Evolutionary conservation across 768 basidiomycete genomes (phyloP).

Genomic region (Antrodiella citrinella): DNA sequence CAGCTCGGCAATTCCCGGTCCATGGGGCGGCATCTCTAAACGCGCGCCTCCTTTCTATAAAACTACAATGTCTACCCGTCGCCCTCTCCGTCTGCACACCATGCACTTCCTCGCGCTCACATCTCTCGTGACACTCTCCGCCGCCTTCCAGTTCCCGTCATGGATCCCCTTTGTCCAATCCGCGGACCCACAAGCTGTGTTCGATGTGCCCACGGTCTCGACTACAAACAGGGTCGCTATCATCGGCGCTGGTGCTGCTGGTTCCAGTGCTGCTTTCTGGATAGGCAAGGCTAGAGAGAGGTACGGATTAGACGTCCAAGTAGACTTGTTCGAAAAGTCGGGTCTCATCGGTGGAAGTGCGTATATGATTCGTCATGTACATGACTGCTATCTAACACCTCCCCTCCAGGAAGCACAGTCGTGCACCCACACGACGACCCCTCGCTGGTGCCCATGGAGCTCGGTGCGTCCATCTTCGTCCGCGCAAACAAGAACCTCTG

Average conservation of each 20-base stretch:
- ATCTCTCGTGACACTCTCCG: background rate
- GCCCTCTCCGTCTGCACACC: background rate
- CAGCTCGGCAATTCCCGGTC: too few relatives aligned
- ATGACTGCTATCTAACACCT: conserved; percentile 3
- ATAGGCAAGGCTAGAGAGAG: conserved; percentile 71
- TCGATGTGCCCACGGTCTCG: background rate
- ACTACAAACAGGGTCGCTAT: conserved; percentile 61
- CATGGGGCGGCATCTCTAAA: too few relatives aligned
- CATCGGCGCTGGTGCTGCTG: conserved; percentile 86
- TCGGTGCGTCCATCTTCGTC: conserved; percentile 88
- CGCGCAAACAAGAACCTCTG: conserved; percentile 59
- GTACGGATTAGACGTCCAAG: conserved; percentile 57
- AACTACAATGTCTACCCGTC: background rate
- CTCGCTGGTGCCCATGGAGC: conserved; percentile 56
- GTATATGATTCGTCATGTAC: conserved; percentile 24
- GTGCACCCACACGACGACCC: conserved; percentile 66
- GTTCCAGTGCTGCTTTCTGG: conserved; percentile 80
- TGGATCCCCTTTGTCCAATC: background rate
- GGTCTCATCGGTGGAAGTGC: conserved; percentile 79
- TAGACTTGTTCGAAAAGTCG: conserved; percentile 79
- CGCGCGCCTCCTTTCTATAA: too few relatives aligned
- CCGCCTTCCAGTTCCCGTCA: background rate
- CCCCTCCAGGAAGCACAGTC: conserved; percentile 57
- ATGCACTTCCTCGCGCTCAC: background rate
- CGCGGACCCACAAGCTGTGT: background rate